Evolutionary conservation across 352 stramenopile genomes (phyloP).

Genomic region (Phytophthora litchii): DNA sequence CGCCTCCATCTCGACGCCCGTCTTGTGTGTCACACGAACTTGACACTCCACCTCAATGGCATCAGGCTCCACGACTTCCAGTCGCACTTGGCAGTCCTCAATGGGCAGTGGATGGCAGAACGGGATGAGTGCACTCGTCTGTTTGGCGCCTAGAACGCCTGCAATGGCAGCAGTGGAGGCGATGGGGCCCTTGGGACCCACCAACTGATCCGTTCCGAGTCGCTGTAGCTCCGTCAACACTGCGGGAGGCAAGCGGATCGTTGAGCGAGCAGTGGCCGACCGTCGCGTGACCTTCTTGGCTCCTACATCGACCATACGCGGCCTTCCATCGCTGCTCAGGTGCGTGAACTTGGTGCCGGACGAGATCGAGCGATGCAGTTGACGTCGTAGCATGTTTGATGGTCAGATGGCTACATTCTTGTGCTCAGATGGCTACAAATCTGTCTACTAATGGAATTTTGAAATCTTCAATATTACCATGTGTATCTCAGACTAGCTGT

Average conservation of each 20-base stretch:
- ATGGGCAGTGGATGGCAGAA: constrained; percentile 95
- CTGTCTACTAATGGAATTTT: constrained; percentile 15
- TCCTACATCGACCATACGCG: constrained; percentile 93
- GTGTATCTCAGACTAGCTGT: not conserved
- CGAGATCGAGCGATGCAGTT: not conserved
- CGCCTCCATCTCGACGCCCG: constrained; percentile 96
- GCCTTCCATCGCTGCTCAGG: constrained; percentile 48
- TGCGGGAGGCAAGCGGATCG: constrained; percentile 84
- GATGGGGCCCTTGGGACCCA: constrained; percentile 91
- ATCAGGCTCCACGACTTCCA: constrained; percentile 59
- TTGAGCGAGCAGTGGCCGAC: constrained; percentile 81
- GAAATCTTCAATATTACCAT: not conserved
- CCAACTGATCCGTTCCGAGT: constrained; percentile 36
- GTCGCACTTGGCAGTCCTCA: constrained; percentile 90
- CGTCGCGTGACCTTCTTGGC: constrained; percentile 83
- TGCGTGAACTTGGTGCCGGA: constrained; percentile 55
- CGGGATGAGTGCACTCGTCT: constrained; percentile 92
- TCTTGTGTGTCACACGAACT: constrained; percentile 93
- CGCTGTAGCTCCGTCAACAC: constrained; percentile 80
- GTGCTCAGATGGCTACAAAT: not conserved
- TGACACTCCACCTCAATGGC: constrained; percentile 88
- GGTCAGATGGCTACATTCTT: not conserved
- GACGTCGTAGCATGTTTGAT: not conserved
- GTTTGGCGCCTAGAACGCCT: constrained; percentile 93
- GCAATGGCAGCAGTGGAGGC: constrained; percentile 92